Percentiles rank a stretch among this genome's conserved stretches.
Evolutionary conservation across 495 filamentous ascomycete species (phyloP).

Genomic region (Diplogelasinospora grovesii): DNA sequence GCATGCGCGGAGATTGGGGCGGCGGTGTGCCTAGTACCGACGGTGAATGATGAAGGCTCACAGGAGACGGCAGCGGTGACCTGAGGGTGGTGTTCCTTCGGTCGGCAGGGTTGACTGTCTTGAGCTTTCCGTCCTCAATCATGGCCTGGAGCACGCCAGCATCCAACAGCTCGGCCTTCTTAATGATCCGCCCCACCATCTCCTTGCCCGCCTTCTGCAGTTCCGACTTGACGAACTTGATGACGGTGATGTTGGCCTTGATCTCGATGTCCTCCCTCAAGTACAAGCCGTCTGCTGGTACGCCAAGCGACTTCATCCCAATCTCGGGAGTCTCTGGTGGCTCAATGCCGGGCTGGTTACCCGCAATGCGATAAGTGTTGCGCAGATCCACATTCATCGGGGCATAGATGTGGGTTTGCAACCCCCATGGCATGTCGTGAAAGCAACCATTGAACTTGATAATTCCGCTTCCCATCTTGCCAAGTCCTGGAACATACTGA

Average conservation of each 20-base stretch:
- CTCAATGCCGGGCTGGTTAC: conserved; percentile 57
- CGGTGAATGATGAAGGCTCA: conserved; percentile 15
- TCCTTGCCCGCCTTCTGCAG: conserved; percentile 58
- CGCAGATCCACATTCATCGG: conserved; percentile 50
- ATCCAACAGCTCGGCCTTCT: conserved; percentile 53
- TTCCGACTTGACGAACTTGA: conserved; percentile 62
- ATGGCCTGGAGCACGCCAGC: conserved; percentile 42
- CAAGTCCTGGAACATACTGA: conserved; percentile 55
- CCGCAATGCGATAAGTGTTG: conserved; percentile 48
- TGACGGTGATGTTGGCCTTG: conserved; percentile 61
- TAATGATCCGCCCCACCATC: conserved; percentile 60
- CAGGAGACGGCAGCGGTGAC: conserved; percentile 29
- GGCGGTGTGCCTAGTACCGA: conserved; percentile 18
- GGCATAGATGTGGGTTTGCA: conserved; percentile 69
- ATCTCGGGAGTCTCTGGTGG: conserved; percentile 51
- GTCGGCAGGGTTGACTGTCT: conserved; percentile 42
- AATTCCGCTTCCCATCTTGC: conserved; percentile 52
- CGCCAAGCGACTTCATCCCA: conserved; percentile 40
- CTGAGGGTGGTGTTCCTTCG: conserved; percentile 21
- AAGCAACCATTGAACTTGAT: conserved; percentile 72
- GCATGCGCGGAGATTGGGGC: conserved; percentile 28
- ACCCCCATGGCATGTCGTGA: conserved; percentile 60
- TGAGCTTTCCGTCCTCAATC: conserved; percentile 44
- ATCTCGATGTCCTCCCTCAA: conserved; percentile 71
- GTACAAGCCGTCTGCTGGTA: conserved; percentile 60